phyloP scores from a whole-genome alignment of 768 basidiomycete genomes.

The Tricholoma saponaceum region DNA sequence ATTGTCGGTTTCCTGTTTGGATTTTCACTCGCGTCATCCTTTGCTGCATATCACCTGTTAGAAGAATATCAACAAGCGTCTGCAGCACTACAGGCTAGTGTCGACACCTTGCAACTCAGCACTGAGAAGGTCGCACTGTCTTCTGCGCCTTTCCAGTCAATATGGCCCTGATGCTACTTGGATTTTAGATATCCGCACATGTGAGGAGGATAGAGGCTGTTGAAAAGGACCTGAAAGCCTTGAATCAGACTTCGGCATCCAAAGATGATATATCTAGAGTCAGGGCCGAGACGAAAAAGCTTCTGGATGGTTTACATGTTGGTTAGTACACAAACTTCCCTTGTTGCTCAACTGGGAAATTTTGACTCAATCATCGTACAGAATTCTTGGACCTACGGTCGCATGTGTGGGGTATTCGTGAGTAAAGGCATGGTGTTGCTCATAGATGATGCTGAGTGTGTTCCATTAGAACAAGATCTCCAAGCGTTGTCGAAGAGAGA shows the following conservation, averaged over 20 bases:
- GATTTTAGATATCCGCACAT: constrained; percentile 70
- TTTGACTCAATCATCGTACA: constrained; percentile 21
- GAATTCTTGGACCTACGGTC: constrained; percentile 79
- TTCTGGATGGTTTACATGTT: constrained; percentile 80
- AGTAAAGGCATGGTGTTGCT: constrained; percentile 27
- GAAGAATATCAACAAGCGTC: constrained; percentile 91
- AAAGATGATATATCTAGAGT: constrained; percentile 81
- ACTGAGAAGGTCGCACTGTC: constrained; percentile 70
- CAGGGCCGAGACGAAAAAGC: constrained; percentile 80
- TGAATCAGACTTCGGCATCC: constrained; percentile 58
- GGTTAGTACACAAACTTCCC: constrained; percentile 38
- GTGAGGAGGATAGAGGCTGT: constrained; percentile 81
- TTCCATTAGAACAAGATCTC: constrained; percentile 67
- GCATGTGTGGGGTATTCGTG: constrained; percentile 87
- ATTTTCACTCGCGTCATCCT: constrained; percentile 84
- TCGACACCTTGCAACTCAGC: constrained; percentile 79
- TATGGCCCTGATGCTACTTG: neutral
- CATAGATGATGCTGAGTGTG: neutral
- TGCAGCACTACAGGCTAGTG: constrained; percentile 81
- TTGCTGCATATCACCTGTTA: constrained; percentile 82
- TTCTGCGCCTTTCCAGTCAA: neutral
- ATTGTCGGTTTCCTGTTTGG: constrained; percentile 85
- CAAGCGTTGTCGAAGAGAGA: constrained; percentile 71
- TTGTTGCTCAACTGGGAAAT: neutral
- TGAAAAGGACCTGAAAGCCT: constrained; percentile 82